A percentile compares a stretch with the other conserved stretches of the same genome.
phyloP scores from a whole-genome alignment of 2,329 filamentous ascomycete species.

The Hirsutella thompsonii region DNA sequence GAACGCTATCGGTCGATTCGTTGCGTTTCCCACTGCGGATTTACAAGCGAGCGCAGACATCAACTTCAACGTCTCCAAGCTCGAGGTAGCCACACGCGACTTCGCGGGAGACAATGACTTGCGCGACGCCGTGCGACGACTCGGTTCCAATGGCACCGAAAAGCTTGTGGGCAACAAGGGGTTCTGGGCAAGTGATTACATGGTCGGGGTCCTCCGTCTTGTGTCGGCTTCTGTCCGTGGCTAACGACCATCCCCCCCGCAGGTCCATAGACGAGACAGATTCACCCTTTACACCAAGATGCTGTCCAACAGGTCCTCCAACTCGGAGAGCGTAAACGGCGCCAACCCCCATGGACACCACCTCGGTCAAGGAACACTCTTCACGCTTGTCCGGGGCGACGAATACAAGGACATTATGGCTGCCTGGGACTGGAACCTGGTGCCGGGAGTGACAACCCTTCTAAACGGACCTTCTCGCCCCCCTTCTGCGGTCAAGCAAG shows the following conservation, averaged over 20 bases:
- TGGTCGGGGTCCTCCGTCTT: conserved; percentile 4
- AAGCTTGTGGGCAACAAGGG: conserved; percentile 10
- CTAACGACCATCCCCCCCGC: too few relatives aligned
- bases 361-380: conserved; percentile 12
- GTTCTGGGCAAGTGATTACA: conserved; percentile 12
- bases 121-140: conserved; percentile 5
- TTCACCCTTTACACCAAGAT: conserved; percentile 10
- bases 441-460: conserved; percentile 10
- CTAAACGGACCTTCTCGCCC: conserved; percentile 6
- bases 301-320: conserved; percentile 9
- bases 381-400: conserved; percentile 10
- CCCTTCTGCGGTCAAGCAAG: conserved; percentile 1
- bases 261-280: neutral
- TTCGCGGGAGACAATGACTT: conserved; percentile 8
- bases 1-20: conserved; percentile 11
- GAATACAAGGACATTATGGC: conserved; percentile 13
- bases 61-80: conserved; percentile 12
- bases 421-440: conserved; percentile 12
- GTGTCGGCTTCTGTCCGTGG: neutral
- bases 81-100: conserved; percentile 7
- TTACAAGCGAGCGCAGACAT: conserved; percentile 11
- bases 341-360: conserved; percentile 11
- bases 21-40: conserved; percentile 10
- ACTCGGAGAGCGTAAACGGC: conserved; percentile 10
- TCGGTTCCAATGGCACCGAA: conserved; percentile 10